phyloP scores from a whole-genome alignment of 768 basidiomycete genomes.

The Dictyophora rubrovolvata region DNA sequence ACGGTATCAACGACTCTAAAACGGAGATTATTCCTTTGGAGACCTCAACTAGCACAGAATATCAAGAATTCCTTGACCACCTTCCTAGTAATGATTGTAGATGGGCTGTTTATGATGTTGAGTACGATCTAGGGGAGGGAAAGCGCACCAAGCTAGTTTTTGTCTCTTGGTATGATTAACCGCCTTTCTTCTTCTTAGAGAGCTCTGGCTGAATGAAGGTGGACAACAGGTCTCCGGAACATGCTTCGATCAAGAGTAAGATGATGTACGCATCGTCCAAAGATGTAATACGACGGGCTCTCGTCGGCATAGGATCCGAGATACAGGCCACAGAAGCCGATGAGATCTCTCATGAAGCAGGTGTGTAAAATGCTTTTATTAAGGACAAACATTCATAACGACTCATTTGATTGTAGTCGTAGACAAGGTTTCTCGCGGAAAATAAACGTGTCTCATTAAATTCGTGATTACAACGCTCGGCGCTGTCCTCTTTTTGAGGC shows the following conservation, averaged over 20 bases:
- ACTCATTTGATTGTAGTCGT: conserved; percentile 1
- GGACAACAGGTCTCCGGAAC: conserved; percentile 71
- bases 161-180: conserved; percentile 63
- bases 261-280: conserved; percentile 89
- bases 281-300: conserved; percentile 60
- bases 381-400: not conserved
- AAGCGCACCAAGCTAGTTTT: conserved; percentile 84
- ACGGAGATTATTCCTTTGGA: conserved; percentile 77
- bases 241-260: conserved; percentile 78
- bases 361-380: conserved; percentile 31
- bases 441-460: not conserved
- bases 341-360: conserved; percentile 61
- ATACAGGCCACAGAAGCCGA: conserved; percentile 75
- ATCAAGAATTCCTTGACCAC: conserved; percentile 63
- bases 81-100: conserved; percentile 68
- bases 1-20: conserved; percentile 44
- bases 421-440: conserved; percentile 9
- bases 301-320: conserved; percentile 71
- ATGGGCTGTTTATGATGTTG: conserved; percentile 92
- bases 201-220: not conserved
- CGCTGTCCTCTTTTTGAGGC: not conserved
- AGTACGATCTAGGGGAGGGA: conserved; percentile 64
- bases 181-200: not conserved
- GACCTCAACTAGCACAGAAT: conserved; percentile 36
- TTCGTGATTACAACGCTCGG: not conserved